These are phyloP conservation scores for Boletus sp. DNA, from an alignment of 768 basidiomycete species.

Conservation along the genomic window DNA sequence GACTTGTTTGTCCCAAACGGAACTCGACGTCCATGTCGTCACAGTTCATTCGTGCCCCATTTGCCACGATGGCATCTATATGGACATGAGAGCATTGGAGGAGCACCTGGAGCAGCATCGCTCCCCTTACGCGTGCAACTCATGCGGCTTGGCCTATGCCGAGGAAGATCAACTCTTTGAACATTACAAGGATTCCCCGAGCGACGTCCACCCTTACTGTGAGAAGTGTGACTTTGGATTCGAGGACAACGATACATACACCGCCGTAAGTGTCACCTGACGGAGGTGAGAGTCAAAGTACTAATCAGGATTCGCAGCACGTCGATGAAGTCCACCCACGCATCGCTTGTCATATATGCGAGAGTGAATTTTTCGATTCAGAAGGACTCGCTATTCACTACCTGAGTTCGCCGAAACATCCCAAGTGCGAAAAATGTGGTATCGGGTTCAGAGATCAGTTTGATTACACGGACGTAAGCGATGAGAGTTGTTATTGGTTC, in stretches of 20 bases:
- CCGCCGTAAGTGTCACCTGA: conserved; percentile 25
- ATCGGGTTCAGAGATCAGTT: conserved; percentile 27
- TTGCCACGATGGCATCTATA: conserved; percentile 31
- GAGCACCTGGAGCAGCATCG: conserved; percentile 32
- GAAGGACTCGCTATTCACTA: conserved; percentile 27
- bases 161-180: conserved; percentile 36
- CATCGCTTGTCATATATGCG: conserved; percentile 32
- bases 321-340: conserved; percentile 36
- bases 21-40: conserved; percentile 30
- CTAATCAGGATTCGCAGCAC: conserved; percentile 33
- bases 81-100: conserved; percentile 22
- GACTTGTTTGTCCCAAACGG: conserved; percentile 19
- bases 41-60: conserved; percentile 32
- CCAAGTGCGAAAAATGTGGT: conserved; percentile 25
- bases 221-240: conserved; percentile 33
- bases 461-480: conserved; percentile 28
- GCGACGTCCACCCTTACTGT: conserved; percentile 37
- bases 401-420: conserved; percentile 25
- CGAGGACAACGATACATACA: conserved; percentile 27
- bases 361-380: conserved; percentile 19
- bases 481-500: not conserved
- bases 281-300: not conserved
- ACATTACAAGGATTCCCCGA: conserved; percentile 39
- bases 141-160: conserved; percentile 22
- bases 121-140: conserved; percentile 22